Conservation (phyloP, 371 early-diverging fungal genomes). For the Syncephalastrum racemosum region DNA sequence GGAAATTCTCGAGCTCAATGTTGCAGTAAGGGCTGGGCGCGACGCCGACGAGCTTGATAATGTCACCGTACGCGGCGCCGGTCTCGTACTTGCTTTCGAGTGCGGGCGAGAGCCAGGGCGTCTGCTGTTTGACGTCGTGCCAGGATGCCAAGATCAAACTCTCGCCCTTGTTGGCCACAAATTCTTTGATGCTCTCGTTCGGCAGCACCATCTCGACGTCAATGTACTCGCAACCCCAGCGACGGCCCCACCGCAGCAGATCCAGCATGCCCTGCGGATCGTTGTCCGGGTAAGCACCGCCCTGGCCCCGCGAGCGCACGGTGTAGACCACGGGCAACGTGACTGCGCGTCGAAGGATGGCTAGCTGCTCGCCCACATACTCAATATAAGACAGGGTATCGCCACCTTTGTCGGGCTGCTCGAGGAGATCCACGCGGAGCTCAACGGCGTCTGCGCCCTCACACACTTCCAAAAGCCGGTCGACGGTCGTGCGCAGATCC, state of each 20-base stretch:
- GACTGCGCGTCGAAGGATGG: constrained; percentile 68
- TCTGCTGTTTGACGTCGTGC: constrained; percentile 77
- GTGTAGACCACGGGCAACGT: constrained; percentile 90
- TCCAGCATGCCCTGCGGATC: constrained; percentile 63
- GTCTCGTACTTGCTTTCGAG: constrained; percentile 59
- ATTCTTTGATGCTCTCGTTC: constrained; percentile 39
- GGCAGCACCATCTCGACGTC: constrained; percentile 82
- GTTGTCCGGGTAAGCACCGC: constrained; percentile 79
- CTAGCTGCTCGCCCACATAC: constrained; percentile 78
- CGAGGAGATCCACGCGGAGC: constrained; percentile 88
- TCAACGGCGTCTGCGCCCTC: constrained; percentile 91
- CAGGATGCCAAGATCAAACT: constrained; percentile 82
- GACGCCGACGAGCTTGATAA: constrained; percentile 88
- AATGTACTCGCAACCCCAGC: constrained; percentile 92
- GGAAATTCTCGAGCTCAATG: constrained; percentile 70
- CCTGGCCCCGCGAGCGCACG: constrained; percentile 86
- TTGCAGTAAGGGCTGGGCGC: constrained; percentile 80
- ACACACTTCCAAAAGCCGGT: constrained; percentile 57
- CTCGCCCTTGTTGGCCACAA: constrained; percentile 58
- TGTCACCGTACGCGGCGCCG: constrained; percentile 68
- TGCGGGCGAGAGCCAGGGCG: constrained; percentile 62
- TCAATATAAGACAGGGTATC: constrained; percentile 45
- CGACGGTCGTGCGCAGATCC: constrained; percentile 57
- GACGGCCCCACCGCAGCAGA: constrained; percentile 68
- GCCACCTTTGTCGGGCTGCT: constrained; percentile 19